A percentile compares a stretch with the other conserved stretches of the same genome.
These are phyloP conservation scores for Rhododendron ovatum DNA, from an alignment of 148 eudicot species.

Conservation along the genomic window DNA sequence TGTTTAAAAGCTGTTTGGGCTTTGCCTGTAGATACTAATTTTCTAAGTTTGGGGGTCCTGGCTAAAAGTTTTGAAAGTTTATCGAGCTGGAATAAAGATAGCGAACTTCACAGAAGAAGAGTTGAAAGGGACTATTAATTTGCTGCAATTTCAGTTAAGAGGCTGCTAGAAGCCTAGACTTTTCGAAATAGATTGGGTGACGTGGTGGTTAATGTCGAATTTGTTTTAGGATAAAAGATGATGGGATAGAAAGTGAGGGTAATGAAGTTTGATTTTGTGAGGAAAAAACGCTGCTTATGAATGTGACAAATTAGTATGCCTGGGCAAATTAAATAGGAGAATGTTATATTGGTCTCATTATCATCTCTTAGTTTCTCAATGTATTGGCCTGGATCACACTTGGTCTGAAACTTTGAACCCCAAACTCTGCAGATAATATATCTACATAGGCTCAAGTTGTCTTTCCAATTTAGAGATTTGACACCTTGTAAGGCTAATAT, in stretches of 20 bases:
- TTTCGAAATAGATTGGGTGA: neutral
- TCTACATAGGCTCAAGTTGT: neutral
- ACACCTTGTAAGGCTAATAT: neutral
- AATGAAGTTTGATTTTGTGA: neutral
- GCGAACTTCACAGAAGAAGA: neutral
- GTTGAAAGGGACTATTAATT: neutral
- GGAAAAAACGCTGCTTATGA: neutral
- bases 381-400: neutral
- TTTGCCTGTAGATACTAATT: neutral
- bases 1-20: neutral
- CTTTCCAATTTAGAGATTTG: constrained; percentile 2
- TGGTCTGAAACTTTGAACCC: neutral
- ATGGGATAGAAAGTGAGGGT: neutral
- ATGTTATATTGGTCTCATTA: neutral
- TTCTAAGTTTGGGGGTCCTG: neutral
- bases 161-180: neutral
- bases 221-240: neutral
- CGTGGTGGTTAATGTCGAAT: neutral
- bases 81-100: neutral
- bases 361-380: neutral
- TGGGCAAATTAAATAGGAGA: neutral
- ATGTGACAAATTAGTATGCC: neutral
- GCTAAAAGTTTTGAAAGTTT: neutral
- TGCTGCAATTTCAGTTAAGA: neutral
- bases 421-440: neutral